Evolutionary conservation across 768 basidiomycete species (phyloP).

Genomic region (Piloderma croceum): DNA sequence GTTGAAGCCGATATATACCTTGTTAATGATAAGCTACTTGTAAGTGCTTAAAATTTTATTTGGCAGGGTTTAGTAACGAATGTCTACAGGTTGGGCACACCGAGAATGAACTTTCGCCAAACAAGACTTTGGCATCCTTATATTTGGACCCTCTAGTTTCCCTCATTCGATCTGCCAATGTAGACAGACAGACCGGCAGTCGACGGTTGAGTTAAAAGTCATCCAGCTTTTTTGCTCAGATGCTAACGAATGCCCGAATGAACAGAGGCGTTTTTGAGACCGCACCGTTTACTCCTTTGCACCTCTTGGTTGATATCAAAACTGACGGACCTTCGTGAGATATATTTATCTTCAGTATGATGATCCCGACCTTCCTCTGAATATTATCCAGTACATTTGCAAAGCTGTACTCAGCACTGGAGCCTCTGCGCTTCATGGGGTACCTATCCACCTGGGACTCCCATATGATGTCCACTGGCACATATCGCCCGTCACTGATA

Average conservation of each 20-base stretch:
- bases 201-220: constrained; percentile 7
- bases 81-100: constrained; percentile 41
- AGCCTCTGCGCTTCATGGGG: constrained; percentile 38
- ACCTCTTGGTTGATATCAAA: constrained; percentile 49
- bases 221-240: background rate
- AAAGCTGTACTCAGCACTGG: constrained; percentile 37
- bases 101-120: constrained; percentile 33
- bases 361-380: constrained; percentile 5
- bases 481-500: constrained; percentile 25
- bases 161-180: constrained; percentile 38
- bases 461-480: constrained; percentile 6
- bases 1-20: constrained; percentile 53
- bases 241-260: background rate
- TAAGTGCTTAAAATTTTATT: constrained; percentile 15
- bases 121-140: constrained; percentile 41
- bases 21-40: constrained; percentile 38
- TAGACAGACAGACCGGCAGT: constrained; percentile 39
- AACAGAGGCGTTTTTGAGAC: constrained; percentile 48
- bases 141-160: constrained; percentile 43
- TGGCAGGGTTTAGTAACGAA: background rate
- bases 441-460: constrained; percentile 40
- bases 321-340: constrained; percentile 43
- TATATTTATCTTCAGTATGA: background rate
- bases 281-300: constrained; percentile 33
- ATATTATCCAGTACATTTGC: constrained; percentile 36